Evolutionary conservation across 2,329 filamentous ascomycete species (phyloP), one percentile per base, ranked within the genome.

Genomic region (Lachnellula cervina): DNA sequence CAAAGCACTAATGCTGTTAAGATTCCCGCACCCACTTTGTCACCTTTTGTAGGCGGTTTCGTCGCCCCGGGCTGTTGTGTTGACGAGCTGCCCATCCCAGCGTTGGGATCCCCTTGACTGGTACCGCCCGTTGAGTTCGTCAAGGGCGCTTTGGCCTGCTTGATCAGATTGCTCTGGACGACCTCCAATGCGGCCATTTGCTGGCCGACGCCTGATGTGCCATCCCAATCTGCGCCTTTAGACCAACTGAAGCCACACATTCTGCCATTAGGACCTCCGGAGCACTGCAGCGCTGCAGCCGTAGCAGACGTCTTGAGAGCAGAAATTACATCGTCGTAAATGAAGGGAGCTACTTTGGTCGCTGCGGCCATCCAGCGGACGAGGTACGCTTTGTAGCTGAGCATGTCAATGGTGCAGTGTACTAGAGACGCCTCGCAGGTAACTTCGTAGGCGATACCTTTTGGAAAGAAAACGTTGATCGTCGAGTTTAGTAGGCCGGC

Each of bases 131-230:
- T 82, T 4, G 72, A 64, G 23, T 75, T 69, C 4, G 78, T 81
- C 40, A 79, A 71, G 0, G 79, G 77, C 1, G 70, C 67, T 0
- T 64, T 54, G 8, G 72, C 71, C 6, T 75, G 59, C 38, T 74
- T 62, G 49, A 87, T 79, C 68, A 86, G 75, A 63, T 82, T 84
- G 37, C 79, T 78, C 46, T 88, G 77, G 6, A 86, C 78, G 8
- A 87, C 76, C 63, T 88, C 83, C 68, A 88, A 73, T 5, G 81
- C 83, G 0, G 81, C 77, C 85, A 89, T 88, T 70, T 88, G 84
- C 68, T 88, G 83, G 8, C 86, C 86, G 2, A 88, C 79, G 7
- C 84, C 85, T 6, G 75, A 79, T 2, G 74, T 74, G 25, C 81
- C 80, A 66, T 87, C 83, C 70, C 79, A 87, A 13, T 70, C 71